Conservation (phyloP, 2,329 filamentous ascomycete species). For the Tolypocladium ophioglossoides region DNA sequence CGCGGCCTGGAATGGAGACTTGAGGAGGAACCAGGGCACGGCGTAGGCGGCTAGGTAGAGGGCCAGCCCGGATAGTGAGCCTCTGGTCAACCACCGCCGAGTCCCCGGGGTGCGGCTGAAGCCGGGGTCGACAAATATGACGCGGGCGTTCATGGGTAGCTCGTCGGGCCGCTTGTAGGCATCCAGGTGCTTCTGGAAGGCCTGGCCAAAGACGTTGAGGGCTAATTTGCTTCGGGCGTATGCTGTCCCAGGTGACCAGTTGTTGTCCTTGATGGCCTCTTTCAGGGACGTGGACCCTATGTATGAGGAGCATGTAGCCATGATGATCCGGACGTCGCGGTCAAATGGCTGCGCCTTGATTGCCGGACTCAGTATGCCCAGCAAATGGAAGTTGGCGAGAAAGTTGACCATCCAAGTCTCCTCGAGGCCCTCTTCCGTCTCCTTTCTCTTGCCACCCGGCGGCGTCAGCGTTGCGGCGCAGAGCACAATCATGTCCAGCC, state of each 20-base stretch:
- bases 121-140: conserved; percentile 82
- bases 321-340: conserved; percentile 79
- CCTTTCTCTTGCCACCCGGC: conserved; percentile 44
- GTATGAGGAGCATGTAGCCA: conserved; percentile 82
- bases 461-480: conserved; percentile 73
- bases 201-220: conserved; percentile 77
- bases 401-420: conserved; percentile 93
- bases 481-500: conserved; percentile 83
- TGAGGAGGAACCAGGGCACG: conserved; percentile 78
- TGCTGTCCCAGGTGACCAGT: conserved; percentile 44
- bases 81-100: conserved; percentile 75
- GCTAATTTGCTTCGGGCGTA: conserved; percentile 65
- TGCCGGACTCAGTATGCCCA: conserved; percentile 84
- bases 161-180: conserved; percentile 76
- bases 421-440: conserved; percentile 73
- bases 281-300: conserved; percentile 62
- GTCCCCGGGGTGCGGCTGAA: conserved; percentile 77
- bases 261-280: conserved; percentile 35
- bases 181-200: conserved; percentile 87
- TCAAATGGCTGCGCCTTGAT: conserved; percentile 87
- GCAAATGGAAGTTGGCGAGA: conserved; percentile 86
- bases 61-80: conserved; percentile 68
- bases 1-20: conserved; percentile 72
- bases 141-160: conserved; percentile 69
- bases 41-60: conserved; percentile 71